Conservation (phyloP, 1,284 basidiomycete genomes). For the Puccinia hordei region DNA sequence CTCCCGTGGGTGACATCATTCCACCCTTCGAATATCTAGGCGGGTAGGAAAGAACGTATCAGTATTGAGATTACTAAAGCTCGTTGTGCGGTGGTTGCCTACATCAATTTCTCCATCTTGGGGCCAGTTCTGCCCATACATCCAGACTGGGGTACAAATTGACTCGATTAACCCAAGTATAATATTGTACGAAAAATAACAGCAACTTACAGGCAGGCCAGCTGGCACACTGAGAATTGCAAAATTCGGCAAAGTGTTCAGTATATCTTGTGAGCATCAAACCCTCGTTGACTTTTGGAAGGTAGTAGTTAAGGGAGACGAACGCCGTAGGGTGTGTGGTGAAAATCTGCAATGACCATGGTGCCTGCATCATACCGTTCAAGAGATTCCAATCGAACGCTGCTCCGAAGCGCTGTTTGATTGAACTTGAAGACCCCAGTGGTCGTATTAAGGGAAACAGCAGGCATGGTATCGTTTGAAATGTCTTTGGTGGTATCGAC, state of each 20-base stretch:
- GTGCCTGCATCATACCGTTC: slow-evolving; percentile 16
- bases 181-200: neutral
- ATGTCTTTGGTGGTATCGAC: slow-evolving; percentile 21
- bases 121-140: slow-evolving; percentile 35
- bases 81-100: neutral
- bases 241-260: neutral
- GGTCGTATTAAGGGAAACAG: slow-evolving; percentile 24
- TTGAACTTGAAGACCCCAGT: slow-evolving; percentile 26
- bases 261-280: neutral
- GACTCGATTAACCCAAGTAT: neutral
- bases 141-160: slow-evolving; percentile 26
- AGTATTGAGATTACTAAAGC: neutral
- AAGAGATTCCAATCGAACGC: slow-evolving; percentile 39
- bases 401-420: slow-evolving; percentile 18
- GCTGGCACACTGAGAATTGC: slow-evolving; percentile 21
- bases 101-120: slow-evolving; percentile 37
- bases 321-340: slow-evolving; percentile 31
- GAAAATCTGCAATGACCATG: slow-evolving; percentile 35
- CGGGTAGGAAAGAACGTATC: neutral
- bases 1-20: slow-evolving; percentile 4
- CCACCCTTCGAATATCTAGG: slow-evolving; percentile 42
- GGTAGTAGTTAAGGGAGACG: neutral
- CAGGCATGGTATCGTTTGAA: slow-evolving; percentile 19
- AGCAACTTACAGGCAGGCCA: slow-evolving; percentile 42
- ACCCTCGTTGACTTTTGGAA: neutral